Conservation (phyloP, 257 asterid species). For the Scutellaria galericulata region DNA sequence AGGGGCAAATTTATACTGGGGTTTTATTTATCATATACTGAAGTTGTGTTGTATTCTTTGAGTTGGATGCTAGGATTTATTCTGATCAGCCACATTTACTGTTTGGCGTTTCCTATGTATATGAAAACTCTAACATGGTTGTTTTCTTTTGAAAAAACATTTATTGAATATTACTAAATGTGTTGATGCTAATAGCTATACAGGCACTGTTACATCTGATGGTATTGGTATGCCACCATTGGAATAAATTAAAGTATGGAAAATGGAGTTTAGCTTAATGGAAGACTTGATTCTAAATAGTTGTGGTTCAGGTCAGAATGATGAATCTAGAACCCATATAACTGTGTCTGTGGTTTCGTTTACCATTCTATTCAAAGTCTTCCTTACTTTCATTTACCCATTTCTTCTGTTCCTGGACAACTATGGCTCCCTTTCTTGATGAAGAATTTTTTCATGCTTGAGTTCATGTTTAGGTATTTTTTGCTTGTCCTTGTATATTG, state of each 20-base stretch:
- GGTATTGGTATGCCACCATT: background rate
- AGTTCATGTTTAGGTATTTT: background rate
- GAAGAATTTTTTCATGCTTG: background rate
- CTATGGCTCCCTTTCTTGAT: background rate
- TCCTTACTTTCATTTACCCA: too few species aligned
- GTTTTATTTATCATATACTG: background rate
- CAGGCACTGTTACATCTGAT: background rate
- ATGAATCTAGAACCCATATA: background rate
- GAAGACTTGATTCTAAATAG: background rate
- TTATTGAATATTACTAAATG: background rate
- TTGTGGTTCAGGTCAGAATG: background rate
- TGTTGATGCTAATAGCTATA: slow-evolving; percentile 15
- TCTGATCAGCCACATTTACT: background rate
- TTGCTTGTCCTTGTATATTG: background rate
- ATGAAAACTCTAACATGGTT: background rate
- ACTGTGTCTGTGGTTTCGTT: too few species aligned
- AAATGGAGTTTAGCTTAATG: background rate
- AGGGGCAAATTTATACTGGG: background rate
- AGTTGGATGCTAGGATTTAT: background rate
- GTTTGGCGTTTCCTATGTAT: background rate
- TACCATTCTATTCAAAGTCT: too few species aligned
- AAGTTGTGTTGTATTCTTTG: background rate
- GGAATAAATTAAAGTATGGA: background rate
- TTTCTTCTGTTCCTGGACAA: background rate
- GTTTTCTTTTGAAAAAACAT: background rate